Conservation (phyloP, 176 grass and related monocot genomes). For the Aegilops tauschii region DNA sequence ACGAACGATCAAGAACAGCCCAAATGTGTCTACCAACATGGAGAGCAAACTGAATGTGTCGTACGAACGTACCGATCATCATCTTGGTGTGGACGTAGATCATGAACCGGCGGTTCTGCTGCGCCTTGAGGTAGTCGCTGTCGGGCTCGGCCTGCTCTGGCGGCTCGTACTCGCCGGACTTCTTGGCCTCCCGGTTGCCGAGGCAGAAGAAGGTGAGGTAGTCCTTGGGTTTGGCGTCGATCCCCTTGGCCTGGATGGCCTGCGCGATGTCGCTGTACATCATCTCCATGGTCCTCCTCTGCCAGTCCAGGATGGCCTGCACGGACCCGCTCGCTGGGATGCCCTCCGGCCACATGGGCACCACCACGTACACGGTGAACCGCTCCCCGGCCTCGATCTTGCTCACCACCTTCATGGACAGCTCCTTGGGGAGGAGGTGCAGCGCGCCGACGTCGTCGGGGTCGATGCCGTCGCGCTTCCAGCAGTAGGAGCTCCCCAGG, state of each 20-base stretch:
- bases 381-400: slow-evolving; percentile 86
- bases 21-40: too few species aligned
- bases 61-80: slow-evolving; percentile 67
- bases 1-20: background rate
- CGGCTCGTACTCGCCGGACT: slow-evolving; percentile 59
- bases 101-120: slow-evolving; percentile 86
- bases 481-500: slow-evolving; percentile 66
- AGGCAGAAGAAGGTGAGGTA: slow-evolving; percentile 94
- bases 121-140: slow-evolving; percentile 64
- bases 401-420: slow-evolving; percentile 77
- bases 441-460: slow-evolving; percentile 76
- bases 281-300: slow-evolving; percentile 84
- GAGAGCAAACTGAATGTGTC: background rate
- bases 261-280: slow-evolving; percentile 85
- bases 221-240: slow-evolving; percentile 66
- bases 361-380: slow-evolving; percentile 71
- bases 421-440: slow-evolving; percentile 88
- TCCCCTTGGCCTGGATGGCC: slow-evolving; percentile 69
- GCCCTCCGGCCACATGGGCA: slow-evolving; percentile 99
- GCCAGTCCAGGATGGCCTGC: slow-evolving; percentile 95
- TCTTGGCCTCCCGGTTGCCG: slow-evolving; percentile 74
- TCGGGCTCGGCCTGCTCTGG: slow-evolving; percentile 58
- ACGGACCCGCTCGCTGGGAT: slow-evolving; percentile 83
- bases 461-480: slow-evolving; percentile 58
- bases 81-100: slow-evolving; percentile 99